These are phyloP conservation scores for Brassica nigra DNA, from an alignment of 345 rosid species.

Conservation along the genomic window DNA sequence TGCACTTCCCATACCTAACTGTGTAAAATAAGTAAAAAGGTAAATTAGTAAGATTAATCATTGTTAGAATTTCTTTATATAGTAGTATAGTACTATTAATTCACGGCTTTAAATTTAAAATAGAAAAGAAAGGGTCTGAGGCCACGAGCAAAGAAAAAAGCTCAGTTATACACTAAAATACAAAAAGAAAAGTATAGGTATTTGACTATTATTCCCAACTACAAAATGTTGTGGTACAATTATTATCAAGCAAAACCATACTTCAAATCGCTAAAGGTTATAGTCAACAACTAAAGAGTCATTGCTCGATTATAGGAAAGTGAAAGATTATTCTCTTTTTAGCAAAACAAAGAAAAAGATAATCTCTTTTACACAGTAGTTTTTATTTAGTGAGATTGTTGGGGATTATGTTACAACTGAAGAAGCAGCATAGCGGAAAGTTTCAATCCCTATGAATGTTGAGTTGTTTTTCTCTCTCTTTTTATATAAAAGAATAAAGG, in stretches of 20 bases:
- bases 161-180: neutral
- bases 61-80: neutral
- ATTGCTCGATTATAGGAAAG: neutral
- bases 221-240: neutral
- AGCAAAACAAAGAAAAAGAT: neutral
- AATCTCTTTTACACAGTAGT: neutral
- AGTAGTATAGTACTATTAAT: neutral
- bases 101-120: neutral
- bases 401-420: no score
- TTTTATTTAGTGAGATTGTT: no score
- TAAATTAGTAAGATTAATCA: neutral
- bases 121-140: no score
- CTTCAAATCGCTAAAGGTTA: neutral
- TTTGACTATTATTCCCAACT: neutral
- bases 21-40: neutral
- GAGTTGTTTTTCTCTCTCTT: neutral
- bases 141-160: no score
- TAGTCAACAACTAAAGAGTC: neutral
- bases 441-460: neutral
- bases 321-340: neutral
- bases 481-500: neutral
- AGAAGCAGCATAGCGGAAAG: neutral
- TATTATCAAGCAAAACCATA: neutral
- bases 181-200: neutral
- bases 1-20: slow-evolving; percentile 87